phyloP scores from a whole-genome alignment of 2,329 filamentous ascomycete species.

The Erysiphe pulchra region DNA sequence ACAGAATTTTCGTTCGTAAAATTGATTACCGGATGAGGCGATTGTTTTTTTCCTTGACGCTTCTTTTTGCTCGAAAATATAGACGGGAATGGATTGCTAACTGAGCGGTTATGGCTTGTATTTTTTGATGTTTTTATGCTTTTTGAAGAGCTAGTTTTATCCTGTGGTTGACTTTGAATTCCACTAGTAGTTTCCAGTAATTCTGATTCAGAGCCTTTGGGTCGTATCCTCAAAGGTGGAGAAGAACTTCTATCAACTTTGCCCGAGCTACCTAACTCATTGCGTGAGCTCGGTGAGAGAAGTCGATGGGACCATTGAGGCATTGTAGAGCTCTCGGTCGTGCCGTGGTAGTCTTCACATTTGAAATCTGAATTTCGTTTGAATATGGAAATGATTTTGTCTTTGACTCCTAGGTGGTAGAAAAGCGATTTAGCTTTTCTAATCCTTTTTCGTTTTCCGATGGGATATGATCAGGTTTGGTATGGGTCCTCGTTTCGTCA shows the following conservation, averaged over 20 bases:
- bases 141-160: conserved; percentile 2
- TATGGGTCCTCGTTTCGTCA: too few relatives aligned
- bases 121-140: neutral
- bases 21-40: too few relatives aligned
- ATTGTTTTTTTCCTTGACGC: conserved; percentile 15
- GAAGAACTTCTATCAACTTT: conserved; percentile 1
- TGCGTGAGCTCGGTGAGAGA: conserved; percentile 9
- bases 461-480: too few relatives aligned
- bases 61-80: conserved; percentile 38
- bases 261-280: conserved; percentile 4
- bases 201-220: conserved; percentile 11
- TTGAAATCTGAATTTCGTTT: too few relatives aligned
- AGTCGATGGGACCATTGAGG: conserved; percentile 12
- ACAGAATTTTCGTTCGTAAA: too few relatives aligned
- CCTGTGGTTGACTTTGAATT: conserved; percentile 9
- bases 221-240: conserved; percentile 6
- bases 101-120: conserved; percentile 21
- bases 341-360: too few relatives aligned
- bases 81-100: conserved; percentile 58
- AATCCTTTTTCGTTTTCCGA: too few relatives aligned
- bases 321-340: conserved; percentile 9
- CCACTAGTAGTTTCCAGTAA: conserved; percentile 12
- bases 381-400: too few relatives aligned
- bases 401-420: too few relatives aligned
- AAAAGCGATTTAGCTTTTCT: too few relatives aligned